phyloP scores from a whole-genome alignment of 2,329 filamentous ascomycete genomes.

The Ophiostoma australiae region DNA sequence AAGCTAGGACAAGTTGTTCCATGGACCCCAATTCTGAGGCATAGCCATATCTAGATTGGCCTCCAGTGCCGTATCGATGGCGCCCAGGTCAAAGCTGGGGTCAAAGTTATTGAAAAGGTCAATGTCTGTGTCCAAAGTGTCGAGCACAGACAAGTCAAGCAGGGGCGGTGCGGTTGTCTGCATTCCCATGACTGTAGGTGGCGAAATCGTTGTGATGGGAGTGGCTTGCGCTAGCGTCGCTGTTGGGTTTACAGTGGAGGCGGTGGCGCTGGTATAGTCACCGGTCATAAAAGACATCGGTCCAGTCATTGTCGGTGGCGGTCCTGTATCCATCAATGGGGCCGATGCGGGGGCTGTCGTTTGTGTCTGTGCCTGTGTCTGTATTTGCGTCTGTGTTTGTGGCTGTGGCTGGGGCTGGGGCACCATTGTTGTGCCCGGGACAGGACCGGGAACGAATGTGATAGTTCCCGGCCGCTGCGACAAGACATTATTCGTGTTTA shows the following conservation, averaged over 20 bases:
- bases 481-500: too few relatives aligned
- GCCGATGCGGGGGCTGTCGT: neutral
- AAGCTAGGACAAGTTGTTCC: constrained; percentile 22
- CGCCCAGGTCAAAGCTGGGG: constrained; percentile 49
- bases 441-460: neutral
- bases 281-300: neutral
- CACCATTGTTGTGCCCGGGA: neutral
- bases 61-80: constrained; percentile 51
- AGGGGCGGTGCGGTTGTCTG: neutral
- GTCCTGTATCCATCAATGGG: neutral
- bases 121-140: constrained; percentile 43
- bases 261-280: neutral
- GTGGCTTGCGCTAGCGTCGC: neutral
- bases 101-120: constrained; percentile 54
- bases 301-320: neutral
- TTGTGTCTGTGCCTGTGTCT: neutral
- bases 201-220: neutral
- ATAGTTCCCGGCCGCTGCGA: neutral
- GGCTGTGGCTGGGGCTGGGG: neutral
- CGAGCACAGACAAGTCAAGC: constrained; percentile 31
- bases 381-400: neutral
- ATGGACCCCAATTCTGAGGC: constrained; percentile 46
- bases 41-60: constrained; percentile 51
- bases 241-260: neutral
- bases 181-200: neutral